These are phyloP conservation scores for Collybiopsis confluens DNA, from an alignment of 768 basidiomycete genomes.

Conservation along the genomic window DNA sequence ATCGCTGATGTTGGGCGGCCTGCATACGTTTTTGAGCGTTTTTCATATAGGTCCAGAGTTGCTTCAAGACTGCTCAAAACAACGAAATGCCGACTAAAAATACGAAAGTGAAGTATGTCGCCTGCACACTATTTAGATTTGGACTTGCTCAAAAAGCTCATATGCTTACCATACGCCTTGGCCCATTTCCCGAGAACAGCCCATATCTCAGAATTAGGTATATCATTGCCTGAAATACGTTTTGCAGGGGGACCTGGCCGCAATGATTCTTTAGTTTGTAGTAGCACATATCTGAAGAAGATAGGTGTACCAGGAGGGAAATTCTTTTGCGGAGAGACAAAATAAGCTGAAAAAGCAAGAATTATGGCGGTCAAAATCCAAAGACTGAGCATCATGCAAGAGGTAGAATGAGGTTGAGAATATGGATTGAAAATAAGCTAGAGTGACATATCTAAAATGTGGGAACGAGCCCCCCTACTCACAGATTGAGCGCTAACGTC, in stretches of 20 bases:
- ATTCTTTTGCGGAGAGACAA: no score
- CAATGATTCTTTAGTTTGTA: no score
- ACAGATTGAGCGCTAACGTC: no score
- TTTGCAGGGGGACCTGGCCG: not conserved
- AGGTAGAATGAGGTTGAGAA: no score
- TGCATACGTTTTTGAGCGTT: not conserved
- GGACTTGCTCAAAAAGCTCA: not conserved
- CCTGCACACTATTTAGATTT: not conserved
- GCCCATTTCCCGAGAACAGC: not conserved
- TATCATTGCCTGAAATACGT: not conserved
- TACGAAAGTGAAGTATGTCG: not conserved
- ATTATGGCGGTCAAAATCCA: no score
- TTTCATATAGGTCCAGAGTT: not conserved
- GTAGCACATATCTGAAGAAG: no score
- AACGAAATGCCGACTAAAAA: not conserved
- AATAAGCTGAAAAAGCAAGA: no score
- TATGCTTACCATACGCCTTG: not conserved
- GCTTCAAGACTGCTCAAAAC: constrained; percentile 1
- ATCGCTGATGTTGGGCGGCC: constrained; percentile 2
- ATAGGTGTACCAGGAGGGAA: no score
- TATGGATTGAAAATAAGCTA: no score
- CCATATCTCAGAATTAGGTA: not conserved
- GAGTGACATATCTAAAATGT: no score
- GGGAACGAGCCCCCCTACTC: no score
- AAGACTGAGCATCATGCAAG: no score